Conservation (phyloP, 164 flowering plant genomes). For the Dillenia suffruticosa region DNA sequence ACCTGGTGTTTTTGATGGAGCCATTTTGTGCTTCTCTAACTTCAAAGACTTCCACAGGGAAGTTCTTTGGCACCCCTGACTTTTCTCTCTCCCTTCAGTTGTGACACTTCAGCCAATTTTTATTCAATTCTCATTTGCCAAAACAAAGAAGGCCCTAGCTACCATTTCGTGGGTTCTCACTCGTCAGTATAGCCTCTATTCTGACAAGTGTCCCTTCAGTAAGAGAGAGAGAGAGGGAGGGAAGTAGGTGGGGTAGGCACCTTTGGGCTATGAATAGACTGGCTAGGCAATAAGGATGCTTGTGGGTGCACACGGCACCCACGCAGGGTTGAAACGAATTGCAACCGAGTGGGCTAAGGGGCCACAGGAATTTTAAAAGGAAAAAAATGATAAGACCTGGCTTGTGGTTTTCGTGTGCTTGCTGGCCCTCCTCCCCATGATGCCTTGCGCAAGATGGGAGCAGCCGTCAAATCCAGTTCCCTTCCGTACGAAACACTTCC, state of each 20-base stretch:
- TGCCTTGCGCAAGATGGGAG: background rate
- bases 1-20: too few relatives aligned
- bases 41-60: too few relatives aligned
- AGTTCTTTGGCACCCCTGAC: too few relatives aligned
- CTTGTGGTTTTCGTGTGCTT: conserved; percentile 3
- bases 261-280: conserved; percentile 21
- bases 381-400: background rate
- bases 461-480: conserved; percentile 27
- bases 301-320: conserved; percentile 24
- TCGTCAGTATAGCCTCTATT: too few relatives aligned
- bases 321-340: conserved; percentile 10
- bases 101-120: too few relatives aligned
- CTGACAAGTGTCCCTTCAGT: too few relatives aligned
- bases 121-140: too few relatives aligned
- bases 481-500: conserved; percentile 22
- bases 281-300: conserved; percentile 16
- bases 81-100: too few relatives aligned
- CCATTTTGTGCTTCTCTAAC: too few relatives aligned
- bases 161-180: too few relatives aligned
- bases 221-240: background rate
- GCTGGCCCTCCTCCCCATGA: background rate
- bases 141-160: too few relatives aligned
- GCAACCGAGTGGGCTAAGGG: background rate
- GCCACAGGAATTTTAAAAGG: background rate
- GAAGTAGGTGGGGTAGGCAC: background rate